phyloP scores from a whole-genome alignment of 2,329 filamentous ascomycete genomes.

The Fusarium coffeatum region DNA sequence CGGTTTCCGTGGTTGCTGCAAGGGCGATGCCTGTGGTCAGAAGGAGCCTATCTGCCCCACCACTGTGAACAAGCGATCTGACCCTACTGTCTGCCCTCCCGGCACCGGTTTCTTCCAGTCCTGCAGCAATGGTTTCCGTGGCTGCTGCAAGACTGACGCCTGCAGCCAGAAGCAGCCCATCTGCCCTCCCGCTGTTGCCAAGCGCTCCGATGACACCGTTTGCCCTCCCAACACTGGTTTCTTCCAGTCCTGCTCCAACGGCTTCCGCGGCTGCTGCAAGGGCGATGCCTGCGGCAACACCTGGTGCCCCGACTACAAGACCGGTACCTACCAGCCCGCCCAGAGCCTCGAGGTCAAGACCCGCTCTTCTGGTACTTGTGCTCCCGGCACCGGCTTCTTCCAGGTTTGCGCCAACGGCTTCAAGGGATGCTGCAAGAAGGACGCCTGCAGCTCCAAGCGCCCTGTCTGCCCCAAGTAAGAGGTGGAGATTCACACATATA shows the following conservation, averaged over 20 bases:
- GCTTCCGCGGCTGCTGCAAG: constrained; percentile 35
- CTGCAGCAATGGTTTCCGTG: constrained; percentile 27
- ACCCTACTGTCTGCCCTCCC: constrained; percentile 13
- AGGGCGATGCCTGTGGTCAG: constrained; percentile 17
- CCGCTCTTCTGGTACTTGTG: constrained; percentile 15
- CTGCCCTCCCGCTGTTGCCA: background rate
- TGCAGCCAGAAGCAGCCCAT: constrained; percentile 2
- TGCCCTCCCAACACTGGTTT: constrained; percentile 14
- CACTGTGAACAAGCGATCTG: constrained; percentile 1
- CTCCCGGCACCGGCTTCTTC: constrained; percentile 16
- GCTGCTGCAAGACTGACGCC: constrained; percentile 24
- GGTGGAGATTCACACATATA: background rate
- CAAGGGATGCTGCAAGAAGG: constrained; percentile 37
- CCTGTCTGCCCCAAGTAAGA: constrained; percentile 37
- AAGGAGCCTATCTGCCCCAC: background rate
- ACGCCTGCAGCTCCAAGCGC: constrained; percentile 24
- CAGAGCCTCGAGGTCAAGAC: constrained; percentile 23
- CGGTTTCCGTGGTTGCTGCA: constrained; percentile 31
- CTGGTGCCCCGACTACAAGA: constrained; percentile 35
- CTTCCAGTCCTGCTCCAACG: constrained; percentile 28
- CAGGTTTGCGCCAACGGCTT: constrained; percentile 31
- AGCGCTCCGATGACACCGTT: constrained; percentile 6
- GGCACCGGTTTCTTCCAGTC: constrained; percentile 19
- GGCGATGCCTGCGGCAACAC: constrained; percentile 18
- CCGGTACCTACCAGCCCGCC: constrained; percentile 26